phyloP scores from a whole-genome alignment of 2,329 filamentous ascomycete genomes.

The Aspergillus aculeatus region DNA sequence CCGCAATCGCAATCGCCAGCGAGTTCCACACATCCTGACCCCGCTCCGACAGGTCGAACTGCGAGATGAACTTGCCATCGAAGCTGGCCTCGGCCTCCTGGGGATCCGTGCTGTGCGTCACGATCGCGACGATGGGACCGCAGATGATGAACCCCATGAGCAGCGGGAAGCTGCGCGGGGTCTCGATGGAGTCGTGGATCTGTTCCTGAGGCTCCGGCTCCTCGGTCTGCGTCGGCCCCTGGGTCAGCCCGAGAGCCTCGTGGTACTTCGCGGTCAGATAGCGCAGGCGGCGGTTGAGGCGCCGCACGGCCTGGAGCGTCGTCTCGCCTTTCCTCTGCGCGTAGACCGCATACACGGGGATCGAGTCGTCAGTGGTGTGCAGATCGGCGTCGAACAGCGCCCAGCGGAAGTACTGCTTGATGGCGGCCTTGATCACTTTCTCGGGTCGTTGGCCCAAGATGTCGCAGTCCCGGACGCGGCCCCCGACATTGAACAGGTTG shows the following conservation, averaged over 20 bases:
- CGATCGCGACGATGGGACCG: constrained; percentile 52
- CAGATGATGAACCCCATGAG: constrained; percentile 56
- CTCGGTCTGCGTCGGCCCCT: background rate
- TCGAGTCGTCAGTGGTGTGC: constrained; percentile 30
- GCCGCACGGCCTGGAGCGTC: constrained; percentile 42
- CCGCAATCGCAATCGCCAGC: constrained; percentile 56
- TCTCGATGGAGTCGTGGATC: background rate
- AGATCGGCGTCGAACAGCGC: constrained; percentile 51
- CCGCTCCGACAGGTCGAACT: constrained; percentile 54
- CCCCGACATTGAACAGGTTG: constrained; percentile 51
- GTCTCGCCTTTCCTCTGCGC: constrained; percentile 41
- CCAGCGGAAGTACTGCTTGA: constrained; percentile 55
- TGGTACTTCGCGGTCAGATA: constrained; percentile 46
- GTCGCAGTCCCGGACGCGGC: constrained; percentile 52
- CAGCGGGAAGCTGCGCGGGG: constrained; percentile 39
- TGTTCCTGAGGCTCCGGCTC: too few relatives aligned
- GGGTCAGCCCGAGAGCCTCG: constrained; percentile 21
- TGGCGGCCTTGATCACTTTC: constrained; percentile 39
- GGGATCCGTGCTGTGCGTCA: constrained; percentile 50
- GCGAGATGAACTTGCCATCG: constrained; percentile 43
- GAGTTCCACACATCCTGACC: constrained; percentile 62
- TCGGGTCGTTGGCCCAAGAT: constrained; percentile 37
- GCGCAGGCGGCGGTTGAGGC: constrained; percentile 46
- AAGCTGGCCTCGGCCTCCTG: constrained; percentile 17
- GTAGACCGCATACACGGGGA: constrained; percentile 50